A percentile compares a stretch with the other conserved stretches of the same genome.
Conservation (phyloP, 2,329 filamentous ascomycete genomes). For the Fusarium sp. region DNA sequence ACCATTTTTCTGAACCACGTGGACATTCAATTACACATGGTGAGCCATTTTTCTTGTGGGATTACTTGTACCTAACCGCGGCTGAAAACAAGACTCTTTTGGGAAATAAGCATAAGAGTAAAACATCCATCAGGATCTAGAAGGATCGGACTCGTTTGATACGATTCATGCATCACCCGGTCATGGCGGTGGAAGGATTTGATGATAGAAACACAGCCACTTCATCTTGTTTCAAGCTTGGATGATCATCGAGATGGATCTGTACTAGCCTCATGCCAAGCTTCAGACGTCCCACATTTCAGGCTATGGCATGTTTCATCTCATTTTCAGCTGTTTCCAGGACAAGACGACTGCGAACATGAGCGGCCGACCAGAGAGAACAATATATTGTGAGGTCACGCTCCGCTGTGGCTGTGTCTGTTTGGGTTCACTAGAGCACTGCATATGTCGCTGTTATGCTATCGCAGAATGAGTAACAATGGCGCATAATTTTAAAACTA, state of each 20-base stretch:
- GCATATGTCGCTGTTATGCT: too few relatives aligned
- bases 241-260: neutral
- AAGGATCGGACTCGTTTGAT: neutral
- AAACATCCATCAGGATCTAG: neutral
- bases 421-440: neutral
- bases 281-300: neutral
- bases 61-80: too few relatives aligned
- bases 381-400: neutral
- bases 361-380: neutral
- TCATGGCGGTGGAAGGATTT: neutral
- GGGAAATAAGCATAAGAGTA: neutral
- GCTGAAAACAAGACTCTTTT: neutral
- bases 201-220: neutral
- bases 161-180: neutral
- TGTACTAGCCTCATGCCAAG: neutral
- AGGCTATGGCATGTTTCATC: neutral
- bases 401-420: neutral
- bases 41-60: too few relatives aligned
- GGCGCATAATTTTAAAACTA: too few relatives aligned
- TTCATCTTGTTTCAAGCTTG: neutral
- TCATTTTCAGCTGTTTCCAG: neutral
- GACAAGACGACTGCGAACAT: neutral
- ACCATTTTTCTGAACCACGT: neutral
- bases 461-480: too few relatives aligned
- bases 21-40: neutral